Base-by-base conservation (phyloP, 2,329 filamentous ascomycete species). In the Xylaria sp. region DNA sequence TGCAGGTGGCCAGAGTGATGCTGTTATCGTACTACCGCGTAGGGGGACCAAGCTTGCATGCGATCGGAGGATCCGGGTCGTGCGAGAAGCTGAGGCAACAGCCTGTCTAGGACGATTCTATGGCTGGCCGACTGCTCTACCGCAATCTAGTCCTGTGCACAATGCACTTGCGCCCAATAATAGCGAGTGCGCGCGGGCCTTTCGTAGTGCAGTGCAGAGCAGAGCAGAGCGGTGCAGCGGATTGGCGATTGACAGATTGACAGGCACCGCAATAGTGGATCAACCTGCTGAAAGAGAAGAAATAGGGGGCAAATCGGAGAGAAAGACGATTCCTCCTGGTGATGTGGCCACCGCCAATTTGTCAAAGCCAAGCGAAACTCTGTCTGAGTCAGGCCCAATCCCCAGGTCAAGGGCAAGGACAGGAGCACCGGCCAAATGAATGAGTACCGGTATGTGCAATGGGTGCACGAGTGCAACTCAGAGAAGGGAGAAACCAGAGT, bases 261-360 rank as follows among this genome's bases (percentile, higher is more conserved):
- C 57, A 6, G 59, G 25, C 53, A 33, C 61, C 58, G 54, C 31
- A 66, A 15, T 71, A 61, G 73, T 72, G 73, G 71, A 69, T 63
- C 70, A 68, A 58, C 65, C 53, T 71, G 65, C 64, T 72, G 70
- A 71, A 71, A 67, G 63, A 66, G 69, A 72, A 44, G 54, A 47
- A 60, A 70, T 67, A 42, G 57, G 63, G 61, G 67, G 62, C 62
- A 65, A 70, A 60, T 67, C 67, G 65, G 66, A 69, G 69, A 69
- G 66, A 69, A 66, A 74, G 71, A 69, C 64, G 70, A 67, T 64
- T 65, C 65, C 54, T 50, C 53, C 53, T 64, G 74, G 67, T 77
- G 75, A 77, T 77, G 75, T 77, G 75, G 75, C 75, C 72, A 73
- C 74, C 66, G 72, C 74, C 74, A 69, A 72, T 72, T 72, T 72